Evolutionary conservation across 352 stramenopile species (phyloP).

Genomic region (Blastocystis sp.): DNA sequence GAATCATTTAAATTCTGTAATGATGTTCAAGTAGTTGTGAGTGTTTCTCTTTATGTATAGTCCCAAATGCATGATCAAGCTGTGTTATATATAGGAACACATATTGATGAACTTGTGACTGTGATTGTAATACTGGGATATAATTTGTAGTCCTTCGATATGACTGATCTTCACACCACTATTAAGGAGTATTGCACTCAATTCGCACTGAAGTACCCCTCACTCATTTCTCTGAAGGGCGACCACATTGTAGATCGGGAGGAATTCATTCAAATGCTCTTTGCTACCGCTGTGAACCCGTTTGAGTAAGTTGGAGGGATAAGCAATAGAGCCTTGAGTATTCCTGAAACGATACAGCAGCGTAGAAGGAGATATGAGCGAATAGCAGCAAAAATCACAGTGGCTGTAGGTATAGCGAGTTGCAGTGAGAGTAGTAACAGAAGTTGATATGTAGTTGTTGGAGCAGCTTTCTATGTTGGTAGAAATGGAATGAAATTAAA

Average conservation of each 20-base stretch:
- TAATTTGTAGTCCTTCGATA: neutral
- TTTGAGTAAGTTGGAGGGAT: neutral
- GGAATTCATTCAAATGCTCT: conserved; percentile 2
- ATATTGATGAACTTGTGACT: neutral
- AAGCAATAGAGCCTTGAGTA: neutral
- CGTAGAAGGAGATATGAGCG: neutral
- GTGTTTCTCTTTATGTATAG: neutral
- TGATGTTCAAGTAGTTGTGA: neutral
- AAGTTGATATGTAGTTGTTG: conserved; percentile 10
- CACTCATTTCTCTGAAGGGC: neutral
- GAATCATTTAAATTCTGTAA: neutral
- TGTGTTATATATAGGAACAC: neutral
- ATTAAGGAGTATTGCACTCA: neutral
- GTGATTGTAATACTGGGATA: neutral
- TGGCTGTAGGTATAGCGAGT: neutral
- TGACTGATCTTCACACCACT: conserved; percentile 1
- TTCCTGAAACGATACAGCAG: neutral
- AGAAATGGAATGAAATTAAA: conserved; percentile 18
- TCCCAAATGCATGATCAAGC: too few species aligned
- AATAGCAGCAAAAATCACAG: neutral
- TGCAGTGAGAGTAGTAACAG: neutral
- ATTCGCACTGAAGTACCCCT: conserved; percentile 13
- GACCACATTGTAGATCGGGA: neutral
- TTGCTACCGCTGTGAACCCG: neutral
- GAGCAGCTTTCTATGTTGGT: neutral